phyloP scores from a whole-genome alignment of 2,329 filamentous ascomycete genomes.

The Paramyrothecium sp. region DNA sequence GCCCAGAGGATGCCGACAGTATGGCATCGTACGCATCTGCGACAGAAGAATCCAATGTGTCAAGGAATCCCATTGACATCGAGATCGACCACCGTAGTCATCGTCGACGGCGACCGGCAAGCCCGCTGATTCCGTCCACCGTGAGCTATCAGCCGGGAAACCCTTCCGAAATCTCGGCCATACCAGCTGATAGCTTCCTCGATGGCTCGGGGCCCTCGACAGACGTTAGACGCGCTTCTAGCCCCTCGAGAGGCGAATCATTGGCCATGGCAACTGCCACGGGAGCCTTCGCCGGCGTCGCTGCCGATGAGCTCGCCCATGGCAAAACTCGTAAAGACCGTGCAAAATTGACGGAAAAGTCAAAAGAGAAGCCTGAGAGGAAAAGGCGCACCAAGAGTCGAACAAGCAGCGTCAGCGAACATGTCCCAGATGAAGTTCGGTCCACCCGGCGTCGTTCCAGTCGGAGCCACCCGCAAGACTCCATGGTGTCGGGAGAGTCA shows the following conservation, averaged over 20 bases:
- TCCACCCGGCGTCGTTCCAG: conserved; percentile 50
- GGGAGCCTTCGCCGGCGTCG: conserved; percentile 33
- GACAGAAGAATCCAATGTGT: conserved; percentile 77
- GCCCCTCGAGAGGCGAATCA: conserved; percentile 37
- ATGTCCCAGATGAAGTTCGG: conserved; percentile 42
- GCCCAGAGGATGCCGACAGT: conserved; percentile 63
- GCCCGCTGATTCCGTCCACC: conserved; percentile 59
- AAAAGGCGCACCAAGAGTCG: conserved; percentile 47
- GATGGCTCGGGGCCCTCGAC: conserved; percentile 52
- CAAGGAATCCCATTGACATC: conserved; percentile 78
- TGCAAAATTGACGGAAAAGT: conserved; percentile 35
- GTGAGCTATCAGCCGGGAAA: conserved; percentile 63
- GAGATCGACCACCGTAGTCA: conserved; percentile 72
- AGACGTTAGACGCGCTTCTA: conserved; percentile 37
- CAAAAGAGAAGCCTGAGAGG: conserved; percentile 49
- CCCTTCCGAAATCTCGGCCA: conserved; percentile 83
- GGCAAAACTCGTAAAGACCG: conserved; percentile 46
- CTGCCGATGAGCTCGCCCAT: conserved; percentile 40
- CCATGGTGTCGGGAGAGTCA: conserved; percentile 52
- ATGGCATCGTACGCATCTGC: conserved; percentile 74
- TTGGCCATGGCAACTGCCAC: conserved; percentile 34
- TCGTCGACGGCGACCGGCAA: conserved; percentile 63
- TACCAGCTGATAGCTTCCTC: conserved; percentile 60
- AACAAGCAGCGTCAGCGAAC: conserved; percentile 47
- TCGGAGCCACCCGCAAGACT: conserved; percentile 50